Conservation (phyloP, 257 asterid species). For the Solanum paucissectum region DNA sequence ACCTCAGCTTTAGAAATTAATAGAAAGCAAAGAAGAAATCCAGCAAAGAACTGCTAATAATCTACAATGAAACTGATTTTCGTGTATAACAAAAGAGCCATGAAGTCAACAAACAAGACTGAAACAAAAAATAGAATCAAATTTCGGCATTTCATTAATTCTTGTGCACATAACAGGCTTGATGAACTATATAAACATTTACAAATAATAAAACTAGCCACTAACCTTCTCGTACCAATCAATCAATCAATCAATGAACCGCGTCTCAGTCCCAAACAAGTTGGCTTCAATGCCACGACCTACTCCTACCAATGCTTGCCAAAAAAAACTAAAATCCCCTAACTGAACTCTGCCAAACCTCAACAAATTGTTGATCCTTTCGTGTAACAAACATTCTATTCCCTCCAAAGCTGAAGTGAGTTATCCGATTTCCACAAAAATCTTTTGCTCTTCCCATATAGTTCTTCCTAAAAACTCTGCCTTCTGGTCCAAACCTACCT, state of each 20-base stretch:
- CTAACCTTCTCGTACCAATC: background rate
- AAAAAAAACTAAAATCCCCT: conserved; percentile 15
- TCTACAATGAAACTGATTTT: no score
- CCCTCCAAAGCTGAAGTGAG: conserved; percentile 61
- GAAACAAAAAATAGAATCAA: background rate
- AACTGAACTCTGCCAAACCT: conserved; percentile 65
- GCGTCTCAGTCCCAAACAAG: background rate
- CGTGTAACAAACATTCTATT: conserved; percentile 68
- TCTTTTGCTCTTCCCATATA: conserved; percentile 64
- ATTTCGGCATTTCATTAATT: background rate
- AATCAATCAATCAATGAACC: background rate
- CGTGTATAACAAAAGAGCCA: background rate
- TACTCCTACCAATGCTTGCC: background rate
- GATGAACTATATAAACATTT: background rate
- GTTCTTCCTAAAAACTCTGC: conserved; percentile 62
- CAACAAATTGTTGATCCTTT: conserved; percentile 60
- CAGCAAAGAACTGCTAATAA: background rate
- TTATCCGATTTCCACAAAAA: conserved; percentile 42
- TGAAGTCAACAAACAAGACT: background rate
- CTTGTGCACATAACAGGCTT: no score
- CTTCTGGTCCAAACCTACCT: background rate
- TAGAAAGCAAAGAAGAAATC: background rate
- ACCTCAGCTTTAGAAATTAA: background rate
- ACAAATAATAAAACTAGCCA: background rate
- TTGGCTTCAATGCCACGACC: background rate